A percentile compares a stretch with the other conserved stretches of the same genome.
Evolutionary conservation across 805 yeast genomes (phyloP).

Genomic region (Candida alai): DNA sequence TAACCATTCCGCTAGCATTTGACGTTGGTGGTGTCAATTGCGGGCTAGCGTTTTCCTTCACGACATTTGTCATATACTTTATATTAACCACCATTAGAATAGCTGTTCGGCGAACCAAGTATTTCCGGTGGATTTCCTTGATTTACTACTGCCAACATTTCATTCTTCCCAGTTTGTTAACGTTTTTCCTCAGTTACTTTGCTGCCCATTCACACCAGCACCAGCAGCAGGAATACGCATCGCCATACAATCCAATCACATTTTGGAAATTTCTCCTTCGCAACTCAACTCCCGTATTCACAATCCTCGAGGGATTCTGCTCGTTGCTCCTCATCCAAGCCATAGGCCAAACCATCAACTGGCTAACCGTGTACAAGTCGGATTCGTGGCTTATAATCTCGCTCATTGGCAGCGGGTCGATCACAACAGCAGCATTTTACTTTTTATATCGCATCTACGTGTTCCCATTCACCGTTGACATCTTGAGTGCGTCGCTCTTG

Average conservation of each 20-base stretch:
- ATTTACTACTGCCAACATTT: constrained; percentile 80
- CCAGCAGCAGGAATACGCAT: constrained; percentile 1
- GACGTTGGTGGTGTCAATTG: constrained; percentile 90
- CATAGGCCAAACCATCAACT: constrained; percentile 73
- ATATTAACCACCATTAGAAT: constrained; percentile 69
- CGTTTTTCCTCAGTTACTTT: constrained; percentile 60
- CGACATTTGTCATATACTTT: constrained; percentile 56
- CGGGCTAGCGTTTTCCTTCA: constrained; percentile 81
- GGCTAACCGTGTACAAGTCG: constrained; percentile 59
- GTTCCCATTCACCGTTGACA: constrained; percentile 66
- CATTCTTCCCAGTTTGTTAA: constrained; percentile 74
- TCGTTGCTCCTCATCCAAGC: constrained; percentile 89
- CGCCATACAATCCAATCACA: constrained; percentile 27
- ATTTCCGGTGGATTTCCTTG: constrained; percentile 43
- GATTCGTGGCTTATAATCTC: constrained; percentile 79
- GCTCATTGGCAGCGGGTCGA: constrained; percentile 66
- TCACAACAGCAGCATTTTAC: constrained; percentile 72
- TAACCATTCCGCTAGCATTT: constrained; percentile 89
- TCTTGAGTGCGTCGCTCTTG: constrained; percentile 72
- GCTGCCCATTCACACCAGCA: constrained; percentile 2
- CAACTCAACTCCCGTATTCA: constrained; percentile 85
- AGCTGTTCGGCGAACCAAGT: constrained; percentile 37
- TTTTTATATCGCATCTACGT: constrained; percentile 81
- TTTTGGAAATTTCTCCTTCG: constrained; percentile 72
- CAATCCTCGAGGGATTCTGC: constrained; percentile 90